Percentiles rank a stretch among this genome's conserved stretches.
Conservation (phyloP, 176 grass and related monocot species). For the Elaeis guineensis region DNA sequence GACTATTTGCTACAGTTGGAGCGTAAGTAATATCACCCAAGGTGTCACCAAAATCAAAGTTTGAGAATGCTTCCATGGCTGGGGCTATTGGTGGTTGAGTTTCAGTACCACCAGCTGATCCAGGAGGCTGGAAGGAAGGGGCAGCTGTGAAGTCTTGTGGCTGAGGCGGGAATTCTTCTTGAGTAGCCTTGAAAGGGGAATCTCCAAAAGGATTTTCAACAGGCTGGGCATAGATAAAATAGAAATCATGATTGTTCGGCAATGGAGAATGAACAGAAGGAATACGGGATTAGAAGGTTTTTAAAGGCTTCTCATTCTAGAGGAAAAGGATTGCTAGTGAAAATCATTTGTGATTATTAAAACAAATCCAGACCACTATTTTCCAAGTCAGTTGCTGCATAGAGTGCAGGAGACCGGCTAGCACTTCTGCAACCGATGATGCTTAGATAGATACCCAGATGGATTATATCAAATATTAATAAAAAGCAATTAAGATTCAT, state of each 20-base stretch:
- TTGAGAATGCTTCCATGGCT: conserved; percentile 27
- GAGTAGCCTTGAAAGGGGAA: conserved; percentile 64
- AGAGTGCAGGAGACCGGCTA: too few species aligned
- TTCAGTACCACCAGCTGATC: conserved; percentile 13
- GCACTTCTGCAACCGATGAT: too few species aligned
- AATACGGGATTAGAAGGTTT: conserved; percentile 16
- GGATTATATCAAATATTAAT: too few species aligned
- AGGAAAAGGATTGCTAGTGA: too few species aligned
- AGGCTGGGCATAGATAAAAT: conserved; percentile 9
- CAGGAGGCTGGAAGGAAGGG: conserved; percentile 39
- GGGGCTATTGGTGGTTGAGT: conserved; percentile 14
- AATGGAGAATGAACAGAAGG: too few species aligned
- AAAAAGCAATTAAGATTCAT: too few species aligned
- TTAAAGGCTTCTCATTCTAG: too few species aligned
- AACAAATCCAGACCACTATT: too few species aligned
- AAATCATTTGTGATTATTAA: too few species aligned
- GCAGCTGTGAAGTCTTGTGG: conserved; percentile 32
- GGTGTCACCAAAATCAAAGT: conserved; percentile 72
- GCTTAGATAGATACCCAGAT: too few species aligned
- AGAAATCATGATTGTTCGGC: too few species aligned
- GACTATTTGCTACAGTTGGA: conserved; percentile 19
- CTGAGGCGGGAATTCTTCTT: conserved; percentile 30
- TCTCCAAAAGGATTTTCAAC: conserved; percentile 90
- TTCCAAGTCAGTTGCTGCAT: too few species aligned
- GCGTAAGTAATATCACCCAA: conserved; percentile 57